Evolutionary conservation across 1,139 yeast species (phyloP), one percentile per base, ranked within the genome.

Genomic region (Yamadazyma sp.): DNA sequence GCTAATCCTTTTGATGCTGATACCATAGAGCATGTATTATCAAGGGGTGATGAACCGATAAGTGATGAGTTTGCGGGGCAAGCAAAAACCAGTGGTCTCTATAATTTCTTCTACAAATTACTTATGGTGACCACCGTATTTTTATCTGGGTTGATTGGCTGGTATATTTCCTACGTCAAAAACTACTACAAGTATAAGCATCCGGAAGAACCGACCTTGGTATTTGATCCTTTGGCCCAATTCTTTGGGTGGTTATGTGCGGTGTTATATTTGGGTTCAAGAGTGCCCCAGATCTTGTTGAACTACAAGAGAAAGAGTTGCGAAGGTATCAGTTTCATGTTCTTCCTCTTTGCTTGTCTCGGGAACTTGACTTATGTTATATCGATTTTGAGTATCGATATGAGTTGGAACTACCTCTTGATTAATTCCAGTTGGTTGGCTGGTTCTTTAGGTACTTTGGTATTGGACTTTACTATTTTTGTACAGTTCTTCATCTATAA

Each of bases 191-290:
- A 57, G 36, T 47, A 53, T 31, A 55, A 58, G 38, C 66, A 61
- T 40, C 65, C 68, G 3, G 54, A 58, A 31, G 48, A 45, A 22
- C 60, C 62, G 31, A 64, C 65, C 15, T 57, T 80, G 40, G 76
- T 75, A 29, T 79, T 82, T 57, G 91, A 87, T 56, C 78, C 83
- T 16, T 62, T 85, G 50, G 97, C 96, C 1, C 98, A 91, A 63
- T 64, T 79, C 31, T 87, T 88, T 61, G 98, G 98, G 18, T 91
- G 96, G 87, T 65, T 88, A 40, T 88, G 96, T 66, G 97, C 98
- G 1, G 62, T 73, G 2, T 72, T 91, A 35, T 91, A 91, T 59
- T 66, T 91, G 49, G 96, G 96, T 1, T 88, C 96, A 12, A 72
- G 98, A 50, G 63, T 91, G 17, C 98, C 98, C 1, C 98, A 91